These are phyloP conservation scores for Linum lewisii DNA, from an alignment of 345 rosid species.

Conservation along the genomic window DNA sequence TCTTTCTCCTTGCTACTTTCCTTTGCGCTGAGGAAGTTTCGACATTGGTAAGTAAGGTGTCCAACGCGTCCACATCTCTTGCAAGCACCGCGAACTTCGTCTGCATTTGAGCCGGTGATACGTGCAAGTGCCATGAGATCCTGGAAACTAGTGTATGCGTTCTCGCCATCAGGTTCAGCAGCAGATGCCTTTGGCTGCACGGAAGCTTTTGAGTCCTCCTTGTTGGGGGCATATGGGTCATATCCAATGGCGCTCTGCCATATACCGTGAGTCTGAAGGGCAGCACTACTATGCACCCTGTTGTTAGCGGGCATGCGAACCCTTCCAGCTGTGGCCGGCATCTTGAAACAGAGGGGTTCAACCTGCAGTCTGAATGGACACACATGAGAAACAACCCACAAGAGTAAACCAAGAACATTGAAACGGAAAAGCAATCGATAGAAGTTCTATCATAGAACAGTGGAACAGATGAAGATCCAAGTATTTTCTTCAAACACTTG, in stretches of 20 bases:
- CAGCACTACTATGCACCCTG: slow-evolving; percentile 97
- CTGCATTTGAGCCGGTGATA: slow-evolving; percentile 60
- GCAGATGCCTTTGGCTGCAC: slow-evolving; percentile 29
- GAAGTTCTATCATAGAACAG: too few species aligned
- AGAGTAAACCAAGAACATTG: not conserved
- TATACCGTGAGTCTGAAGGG: slow-evolving; percentile 91
- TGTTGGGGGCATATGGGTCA: slow-evolving; percentile 90
- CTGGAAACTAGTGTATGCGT: slow-evolving; percentile 71
- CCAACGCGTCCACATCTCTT: slow-evolving; percentile 93
- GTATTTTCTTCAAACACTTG: too few species aligned
- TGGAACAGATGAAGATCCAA: too few species aligned
- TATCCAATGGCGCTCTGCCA: slow-evolving; percentile 98
- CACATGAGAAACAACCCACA: not conserved
- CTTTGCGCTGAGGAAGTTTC: slow-evolving; percentile 68
- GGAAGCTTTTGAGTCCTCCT: slow-evolving; percentile 55
- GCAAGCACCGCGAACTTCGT: slow-evolving; percentile 89
- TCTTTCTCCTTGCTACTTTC: too few species aligned
- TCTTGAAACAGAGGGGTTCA: slow-evolving; percentile 26
- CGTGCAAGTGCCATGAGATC: slow-evolving; percentile 82
- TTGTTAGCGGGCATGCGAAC: slow-evolving; percentile 99
- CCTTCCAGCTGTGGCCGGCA: slow-evolving; percentile 99
- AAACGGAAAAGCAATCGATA: not conserved
- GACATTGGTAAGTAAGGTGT: slow-evolving; percentile 80
- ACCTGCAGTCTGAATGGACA: not conserved
- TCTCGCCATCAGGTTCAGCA: slow-evolving; percentile 56